These are phyloP conservation scores for Cupressus sempervirens DNA, from an alignment of 75 land plant genomes.

Conservation along the genomic window DNA sequence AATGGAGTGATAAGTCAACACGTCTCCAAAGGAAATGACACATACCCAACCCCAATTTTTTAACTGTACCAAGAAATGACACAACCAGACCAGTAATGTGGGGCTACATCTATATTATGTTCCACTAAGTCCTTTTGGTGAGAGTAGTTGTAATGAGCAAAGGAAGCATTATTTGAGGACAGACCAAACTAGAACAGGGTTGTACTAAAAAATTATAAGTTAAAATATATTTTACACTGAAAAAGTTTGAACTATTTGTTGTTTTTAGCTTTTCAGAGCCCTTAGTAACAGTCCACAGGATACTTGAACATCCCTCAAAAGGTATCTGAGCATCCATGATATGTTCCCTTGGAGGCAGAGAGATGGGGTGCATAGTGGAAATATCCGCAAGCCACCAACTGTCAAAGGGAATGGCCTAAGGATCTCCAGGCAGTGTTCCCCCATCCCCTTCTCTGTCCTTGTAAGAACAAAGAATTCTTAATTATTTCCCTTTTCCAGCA, in stretches of 20 bases:
- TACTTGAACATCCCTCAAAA: not conserved
- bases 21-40: no score
- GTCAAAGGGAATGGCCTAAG: not conserved
- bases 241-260: not conserved
- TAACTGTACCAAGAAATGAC: no score
- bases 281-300: not conserved
- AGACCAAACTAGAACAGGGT: not conserved
- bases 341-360: not conserved
- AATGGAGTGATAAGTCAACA: no score
- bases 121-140: no score
- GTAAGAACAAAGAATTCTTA: not conserved
- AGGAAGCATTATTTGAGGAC: not conserved
- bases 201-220: no score
- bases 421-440: not conserved
- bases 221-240: not conserved
- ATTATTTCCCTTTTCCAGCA: not conserved
- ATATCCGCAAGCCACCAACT: not conserved
- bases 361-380: not conserved
- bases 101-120: not conserved
- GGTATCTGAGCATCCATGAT: not conserved
- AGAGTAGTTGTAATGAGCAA: no score
- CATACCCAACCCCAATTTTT: no score
- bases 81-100: no score
- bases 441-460: not conserved
- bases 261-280: no score